Conservation (phyloP, 352 stramenopile species). For the Pythium guiyangense region DNA sequence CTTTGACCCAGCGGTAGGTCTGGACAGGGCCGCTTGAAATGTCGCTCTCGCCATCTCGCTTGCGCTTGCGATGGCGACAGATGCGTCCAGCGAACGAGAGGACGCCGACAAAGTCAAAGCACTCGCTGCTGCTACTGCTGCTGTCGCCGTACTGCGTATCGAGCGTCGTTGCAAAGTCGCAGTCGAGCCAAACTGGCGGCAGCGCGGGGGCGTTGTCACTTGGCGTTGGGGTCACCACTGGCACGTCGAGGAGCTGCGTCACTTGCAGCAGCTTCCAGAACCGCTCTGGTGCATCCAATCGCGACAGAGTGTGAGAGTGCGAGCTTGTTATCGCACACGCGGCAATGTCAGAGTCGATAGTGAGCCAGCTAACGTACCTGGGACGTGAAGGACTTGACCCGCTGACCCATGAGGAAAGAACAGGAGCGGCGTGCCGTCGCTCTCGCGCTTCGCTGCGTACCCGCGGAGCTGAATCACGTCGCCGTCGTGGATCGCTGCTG, state of each 20-base stretch:
- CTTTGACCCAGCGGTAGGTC: conserved; percentile 55
- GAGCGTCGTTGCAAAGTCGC: conserved; percentile 33
- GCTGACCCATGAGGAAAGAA: conserved; percentile 30
- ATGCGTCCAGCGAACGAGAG: conserved; percentile 47
- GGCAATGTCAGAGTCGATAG: neutral
- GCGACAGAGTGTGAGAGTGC: neutral
- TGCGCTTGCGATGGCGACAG: conserved; percentile 27
- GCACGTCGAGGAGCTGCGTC: conserved; percentile 18
- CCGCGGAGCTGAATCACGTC: conserved; percentile 53
- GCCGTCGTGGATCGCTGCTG: conserved; percentile 44
- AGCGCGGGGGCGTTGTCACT: neutral
- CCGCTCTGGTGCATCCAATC: conserved; percentile 25
- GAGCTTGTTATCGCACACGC: neutral
- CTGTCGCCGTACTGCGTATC: conserved; percentile 19
- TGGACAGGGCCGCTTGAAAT: conserved; percentile 4
- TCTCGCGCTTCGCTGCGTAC: conserved; percentile 20
- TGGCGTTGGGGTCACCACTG: neutral
- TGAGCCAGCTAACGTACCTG: conserved; percentile 17
- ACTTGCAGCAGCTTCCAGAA: conserved; percentile 52
- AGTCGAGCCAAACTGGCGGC: conserved; percentile 36
- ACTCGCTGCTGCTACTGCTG: conserved; percentile 11
- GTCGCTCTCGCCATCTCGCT: conserved; percentile 3
- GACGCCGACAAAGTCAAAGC: conserved; percentile 68
- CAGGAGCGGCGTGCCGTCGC: conserved; percentile 13
- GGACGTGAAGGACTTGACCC: conserved; percentile 29